Base-by-base conservation (phyloP, 1,284 basidiomycete genomes). In the Cronartium quercuum region DNA sequence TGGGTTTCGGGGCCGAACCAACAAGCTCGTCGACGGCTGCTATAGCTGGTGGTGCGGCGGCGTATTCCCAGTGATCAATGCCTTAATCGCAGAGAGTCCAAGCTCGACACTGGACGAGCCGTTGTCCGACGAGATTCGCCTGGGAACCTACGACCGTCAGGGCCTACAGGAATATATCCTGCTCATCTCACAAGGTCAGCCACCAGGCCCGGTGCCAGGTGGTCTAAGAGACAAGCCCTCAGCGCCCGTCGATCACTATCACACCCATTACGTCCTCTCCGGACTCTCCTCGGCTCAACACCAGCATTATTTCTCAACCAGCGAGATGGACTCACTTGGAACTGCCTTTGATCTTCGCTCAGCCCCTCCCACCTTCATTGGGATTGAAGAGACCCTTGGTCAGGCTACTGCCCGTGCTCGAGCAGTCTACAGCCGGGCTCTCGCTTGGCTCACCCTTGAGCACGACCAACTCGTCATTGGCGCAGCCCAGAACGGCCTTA, bases 41-140 rank as follows among this genome's bases (percentile, higher is more conserved):
- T 99, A 98, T 82, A 89, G 91, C 40, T 98, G 96, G 96, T 98
- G 94, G 91, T 91, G 94, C 37, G 95, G 91, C 1, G 94, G 94
- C 0, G 86, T 90, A n/a, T 91, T 96, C 80, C 86, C 87, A 0
- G 83, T 97, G 10, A 83, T 96, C 0, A 90, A 91, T 69, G 88
- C 83, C 24, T 78, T 90, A 12, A 82, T 90, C 0, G 35, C 29
- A 37, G 10, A 61, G 37, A 37, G 15, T 1, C 18, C 6, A 2
- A 61, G 37, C n/a, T 2, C 21, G 13, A 21, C 13, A 7, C 24
- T 34, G 15, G 9, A 61, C 6, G 2, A 61, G 29, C 29, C 6
- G 18, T 2, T 35, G 15, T 35, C 24, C 5, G 29, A 68, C 13
- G 68, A 68, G 18, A 76, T 66, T 6, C 4, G 3, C 51, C n/a